These are phyloP conservation scores for Nakazawaea ambrosiae DNA, from an alignment of 805 yeast genomes.

Conservation along the genomic window DNA sequence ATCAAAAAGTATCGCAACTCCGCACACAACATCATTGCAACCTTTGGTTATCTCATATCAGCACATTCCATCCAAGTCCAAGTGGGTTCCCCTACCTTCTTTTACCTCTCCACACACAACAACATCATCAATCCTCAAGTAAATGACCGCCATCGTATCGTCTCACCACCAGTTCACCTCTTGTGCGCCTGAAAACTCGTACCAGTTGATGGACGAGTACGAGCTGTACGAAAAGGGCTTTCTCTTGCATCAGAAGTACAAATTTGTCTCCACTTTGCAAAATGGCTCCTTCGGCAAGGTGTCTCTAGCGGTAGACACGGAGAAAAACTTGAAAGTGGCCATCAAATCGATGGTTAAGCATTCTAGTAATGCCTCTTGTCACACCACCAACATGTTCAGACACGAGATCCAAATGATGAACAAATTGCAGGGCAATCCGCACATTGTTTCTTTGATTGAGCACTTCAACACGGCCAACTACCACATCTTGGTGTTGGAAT, in stretches of 20 bases:
- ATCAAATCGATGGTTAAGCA: conserved; percentile 46
- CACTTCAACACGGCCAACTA: conserved; percentile 46
- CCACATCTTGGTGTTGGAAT: conserved; percentile 56
- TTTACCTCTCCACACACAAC: too few species aligned
- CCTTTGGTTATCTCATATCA: too few species aligned
- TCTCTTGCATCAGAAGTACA: conserved; percentile 33
- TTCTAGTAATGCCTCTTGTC: too few species aligned
- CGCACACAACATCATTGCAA: too few species aligned
- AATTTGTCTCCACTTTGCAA: conserved; percentile 37
- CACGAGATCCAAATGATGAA: conserved; percentile 45
- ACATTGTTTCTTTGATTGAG: conserved; percentile 54
- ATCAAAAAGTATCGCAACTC: too few species aligned
- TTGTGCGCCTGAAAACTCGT: too few species aligned
- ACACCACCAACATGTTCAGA: conserved; percentile 41
- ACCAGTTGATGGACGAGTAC: conserved; percentile 28
- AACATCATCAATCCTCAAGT: too few species aligned
- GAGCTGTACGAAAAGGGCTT: conserved; percentile 31
- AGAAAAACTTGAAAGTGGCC: conserved; percentile 33
- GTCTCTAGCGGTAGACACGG: conserved; percentile 39
- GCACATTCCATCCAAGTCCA: too few species aligned
- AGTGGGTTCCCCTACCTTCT: too few species aligned
- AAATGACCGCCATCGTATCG: too few species aligned
- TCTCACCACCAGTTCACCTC: too few species aligned
- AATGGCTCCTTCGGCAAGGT: conserved; percentile 60
- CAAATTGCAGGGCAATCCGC: conserved; percentile 36